These are phyloP conservation scores for Coemansia sp. DNA, from an alignment of 192 early-diverging fungal species.

Conservation along the genomic window DNA sequence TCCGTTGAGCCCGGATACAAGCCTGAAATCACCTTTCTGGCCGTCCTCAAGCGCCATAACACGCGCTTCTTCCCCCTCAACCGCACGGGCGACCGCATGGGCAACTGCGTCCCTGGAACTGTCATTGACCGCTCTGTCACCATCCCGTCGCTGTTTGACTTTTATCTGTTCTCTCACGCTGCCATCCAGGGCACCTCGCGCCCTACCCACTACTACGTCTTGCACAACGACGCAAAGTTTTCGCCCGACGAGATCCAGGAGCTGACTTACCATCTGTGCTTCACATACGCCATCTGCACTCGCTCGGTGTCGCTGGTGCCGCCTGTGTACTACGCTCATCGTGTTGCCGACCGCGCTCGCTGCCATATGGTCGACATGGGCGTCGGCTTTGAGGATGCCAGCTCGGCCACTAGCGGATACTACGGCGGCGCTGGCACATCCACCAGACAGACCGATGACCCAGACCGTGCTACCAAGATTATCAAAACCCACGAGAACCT, in stretches of 20 bases:
- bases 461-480: slow-evolving; percentile 12
- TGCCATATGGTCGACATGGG: slow-evolving; percentile 65
- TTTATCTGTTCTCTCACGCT: slow-evolving; percentile 85
- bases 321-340: slow-evolving; percentile 91
- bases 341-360: slow-evolving; percentile 82
- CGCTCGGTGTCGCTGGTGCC: slow-evolving; percentile 85
- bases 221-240: slow-evolving; percentile 85
- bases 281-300: slow-evolving; percentile 84
- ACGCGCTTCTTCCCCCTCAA: slow-evolving; percentile 72
- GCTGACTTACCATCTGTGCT: slow-evolving; percentile 87
- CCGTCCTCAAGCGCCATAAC: slow-evolving; percentile 82
- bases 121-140: slow-evolving; percentile 71
- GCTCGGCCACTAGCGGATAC: slow-evolving; percentile 29
- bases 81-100: slow-evolving; percentile 66
- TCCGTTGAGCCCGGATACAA: slow-evolving; percentile 67
- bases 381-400: slow-evolving; percentile 38
- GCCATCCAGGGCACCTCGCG: slow-evolving; percentile 92
- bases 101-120: slow-evolving; percentile 83
- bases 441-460: slow-evolving; percentile 14
- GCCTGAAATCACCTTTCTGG: slow-evolving; percentile 73
- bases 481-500: slow-evolving; percentile 25
- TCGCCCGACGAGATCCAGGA: slow-evolving; percentile 76
- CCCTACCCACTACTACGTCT: slow-evolving; percentile 87
- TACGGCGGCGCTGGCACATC: slow-evolving; percentile 27
- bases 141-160: slow-evolving; percentile 84